Evolutionary conservation across 305 asterid species (phyloP).

Genomic region (Striga hermonthica): DNA sequence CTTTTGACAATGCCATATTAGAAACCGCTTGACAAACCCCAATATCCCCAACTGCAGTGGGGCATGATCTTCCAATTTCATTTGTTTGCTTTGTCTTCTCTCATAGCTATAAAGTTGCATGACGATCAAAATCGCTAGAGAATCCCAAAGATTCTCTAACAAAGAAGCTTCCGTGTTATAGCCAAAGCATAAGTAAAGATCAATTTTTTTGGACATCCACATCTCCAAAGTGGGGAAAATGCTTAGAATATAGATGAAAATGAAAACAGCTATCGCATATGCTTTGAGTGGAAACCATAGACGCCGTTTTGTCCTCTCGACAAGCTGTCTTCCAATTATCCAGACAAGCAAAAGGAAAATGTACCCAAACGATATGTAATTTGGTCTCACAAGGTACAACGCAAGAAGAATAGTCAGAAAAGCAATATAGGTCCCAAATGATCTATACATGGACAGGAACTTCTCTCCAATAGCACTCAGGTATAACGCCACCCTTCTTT

Average conservation of each 20-base stretch:
- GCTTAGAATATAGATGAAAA: constrained; percentile 69
- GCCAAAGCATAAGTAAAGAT: constrained; percentile 68
- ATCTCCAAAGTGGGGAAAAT: constrained; percentile 74
- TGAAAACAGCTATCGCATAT: constrained; percentile 68
- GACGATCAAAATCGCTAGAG: constrained; percentile 83
- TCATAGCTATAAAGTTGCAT: constrained; percentile 99
- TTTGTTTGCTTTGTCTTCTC: constrained; percentile 84
- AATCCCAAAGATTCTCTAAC: constrained; percentile 81
- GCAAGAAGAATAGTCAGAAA: constrained; percentile 85
- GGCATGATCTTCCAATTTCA: constrained; percentile 54
- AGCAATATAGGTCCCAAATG: constrained; percentile 92
- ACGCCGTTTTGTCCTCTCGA: constrained; percentile 74
- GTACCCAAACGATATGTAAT: constrained; percentile 83
- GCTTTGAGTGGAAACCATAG: constrained; percentile 96
- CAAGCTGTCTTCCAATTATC: constrained; percentile 93
- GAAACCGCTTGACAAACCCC: constrained; percentile 71
- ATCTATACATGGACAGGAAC: constrained; percentile 81
- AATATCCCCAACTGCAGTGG: constrained; percentile 65
- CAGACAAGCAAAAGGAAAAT: constrained; percentile 92
- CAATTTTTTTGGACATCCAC: constrained; percentile 70
- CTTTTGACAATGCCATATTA: constrained; percentile 97
- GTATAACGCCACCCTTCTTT: constrained; percentile 83
- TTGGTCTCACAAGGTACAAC: constrained; percentile 84
- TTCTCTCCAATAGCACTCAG: constrained; percentile 86
- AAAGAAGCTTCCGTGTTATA: constrained; percentile 67